phyloP scores from a whole-genome alignment of 805 yeast species.

The Cyberlindnera veronae region DNA sequence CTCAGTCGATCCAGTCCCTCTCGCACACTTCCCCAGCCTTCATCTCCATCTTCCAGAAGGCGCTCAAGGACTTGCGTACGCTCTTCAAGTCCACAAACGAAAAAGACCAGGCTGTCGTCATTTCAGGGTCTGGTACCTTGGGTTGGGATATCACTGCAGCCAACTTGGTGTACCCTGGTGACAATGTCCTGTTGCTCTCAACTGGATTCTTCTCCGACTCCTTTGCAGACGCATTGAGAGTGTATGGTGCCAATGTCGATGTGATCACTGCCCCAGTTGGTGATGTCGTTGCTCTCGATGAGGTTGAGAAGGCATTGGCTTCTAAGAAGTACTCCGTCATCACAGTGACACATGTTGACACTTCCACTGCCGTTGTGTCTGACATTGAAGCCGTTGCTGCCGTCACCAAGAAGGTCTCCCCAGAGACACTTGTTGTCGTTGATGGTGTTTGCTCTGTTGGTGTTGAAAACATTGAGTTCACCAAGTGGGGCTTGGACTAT shows the following conservation, averaged over 20 bases:
- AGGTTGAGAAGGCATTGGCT: slow-evolving; percentile 53
- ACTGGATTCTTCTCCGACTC: slow-evolving; percentile 90
- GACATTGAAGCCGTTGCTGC: slow-evolving; percentile 62
- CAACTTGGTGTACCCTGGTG: slow-evolving; percentile 64
- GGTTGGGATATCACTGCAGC: slow-evolving; percentile 93
- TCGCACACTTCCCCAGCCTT: slow-evolving; percentile 92
- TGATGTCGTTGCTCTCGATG: slow-evolving; percentile 53
- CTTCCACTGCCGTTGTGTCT: slow-evolving; percentile 89
- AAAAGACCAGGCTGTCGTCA: slow-evolving; percentile 72
- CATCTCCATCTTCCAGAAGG: slow-evolving; percentile 65
- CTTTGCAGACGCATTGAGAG: slow-evolving; percentile 69
- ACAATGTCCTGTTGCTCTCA: slow-evolving; percentile 73
- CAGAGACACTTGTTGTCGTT: slow-evolving; percentile 78
- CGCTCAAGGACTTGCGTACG: slow-evolving; percentile 62
- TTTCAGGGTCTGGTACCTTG: slow-evolving; percentile 89
- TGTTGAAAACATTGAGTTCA: slow-evolving; percentile 82
- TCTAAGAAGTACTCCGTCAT: slow-evolving; percentile 56
- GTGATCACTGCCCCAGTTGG: slow-evolving; percentile 72
- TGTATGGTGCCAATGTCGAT: slow-evolving; percentile 76
- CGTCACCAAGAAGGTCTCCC: slow-evolving; percentile 60
- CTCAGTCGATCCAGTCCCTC: slow-evolving; percentile 79
- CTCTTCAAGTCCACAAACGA: slow-evolving; percentile 68
- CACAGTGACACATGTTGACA: slow-evolving; percentile 93
- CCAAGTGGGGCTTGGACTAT: slow-evolving; percentile 85
- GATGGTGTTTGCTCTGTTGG: slow-evolving; percentile 96